Conservation (phyloP, 2,329 filamentous ascomycete genomes). For the Alternaria tenuissima region DNA sequence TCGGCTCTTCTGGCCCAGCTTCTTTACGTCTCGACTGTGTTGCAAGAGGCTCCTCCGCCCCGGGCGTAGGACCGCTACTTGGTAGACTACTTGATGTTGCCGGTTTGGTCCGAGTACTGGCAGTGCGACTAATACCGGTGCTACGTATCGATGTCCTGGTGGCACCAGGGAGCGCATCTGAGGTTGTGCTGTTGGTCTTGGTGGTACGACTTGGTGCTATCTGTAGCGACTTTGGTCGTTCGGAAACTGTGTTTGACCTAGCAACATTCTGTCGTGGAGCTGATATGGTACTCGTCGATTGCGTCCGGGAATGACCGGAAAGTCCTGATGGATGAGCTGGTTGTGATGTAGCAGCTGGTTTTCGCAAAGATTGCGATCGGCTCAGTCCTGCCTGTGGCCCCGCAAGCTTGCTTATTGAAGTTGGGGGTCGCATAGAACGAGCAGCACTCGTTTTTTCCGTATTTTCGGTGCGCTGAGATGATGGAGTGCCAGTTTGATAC, state of each 20-base stretch:
- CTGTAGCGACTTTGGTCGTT: slow-evolving; percentile 39
- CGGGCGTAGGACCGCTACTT: slow-evolving; percentile 15
- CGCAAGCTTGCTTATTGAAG: slow-evolving; percentile 29
- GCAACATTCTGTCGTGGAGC: slow-evolving; percentile 20
- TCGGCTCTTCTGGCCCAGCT: slow-evolving; percentile 30
- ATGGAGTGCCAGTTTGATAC: slow-evolving; percentile 35
- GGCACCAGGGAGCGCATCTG: slow-evolving; percentile 17
- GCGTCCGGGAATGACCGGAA: slow-evolving; percentile 35
- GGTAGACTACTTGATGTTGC: slow-evolving; percentile 20
- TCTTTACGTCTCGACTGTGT: slow-evolving; percentile 29
- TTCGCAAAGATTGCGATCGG: slow-evolving; percentile 44
- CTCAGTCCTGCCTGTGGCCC: slow-evolving; percentile 28
- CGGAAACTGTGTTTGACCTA: slow-evolving; percentile 22
- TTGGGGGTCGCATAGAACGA: slow-evolving; percentile 29
- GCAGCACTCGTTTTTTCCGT: slow-evolving; percentile 16
- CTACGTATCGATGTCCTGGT: slow-evolving; percentile 33
- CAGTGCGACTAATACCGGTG: slow-evolving; percentile 37
- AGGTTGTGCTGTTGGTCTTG: slow-evolving; percentile 15
- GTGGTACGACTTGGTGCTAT: slow-evolving; percentile 18
- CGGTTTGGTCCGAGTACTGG: slow-evolving; percentile 31
- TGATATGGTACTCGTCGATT: slow-evolving; percentile 35
- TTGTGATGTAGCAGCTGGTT: slow-evolving; percentile 31
- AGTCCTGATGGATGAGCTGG: slow-evolving; percentile 17
- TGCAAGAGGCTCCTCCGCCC: slow-evolving; percentile 19
- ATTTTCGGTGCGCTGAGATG: slow-evolving; percentile 12